Percentiles rank a stretch among this genome's conserved stretches.
Evolutionary conservation across 768 basidiomycete genomes (phyloP).

Genomic region (Leccinum imitatum): DNA sequence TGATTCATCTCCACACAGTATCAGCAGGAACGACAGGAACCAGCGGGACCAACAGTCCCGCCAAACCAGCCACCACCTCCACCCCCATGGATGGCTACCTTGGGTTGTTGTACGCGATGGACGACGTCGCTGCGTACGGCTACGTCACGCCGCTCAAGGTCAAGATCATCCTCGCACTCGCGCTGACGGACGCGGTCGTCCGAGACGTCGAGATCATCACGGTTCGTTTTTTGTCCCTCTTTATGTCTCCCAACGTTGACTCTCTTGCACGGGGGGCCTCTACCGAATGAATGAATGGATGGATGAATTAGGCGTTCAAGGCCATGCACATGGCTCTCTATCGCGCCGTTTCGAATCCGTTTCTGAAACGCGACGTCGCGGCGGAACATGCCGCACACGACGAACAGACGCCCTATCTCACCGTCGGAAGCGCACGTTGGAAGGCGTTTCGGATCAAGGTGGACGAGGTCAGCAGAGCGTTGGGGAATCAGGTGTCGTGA

Average conservation of each 20-base stretch:
- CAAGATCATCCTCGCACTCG: constrained; percentile 81
- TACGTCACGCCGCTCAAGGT: constrained; percentile 86
- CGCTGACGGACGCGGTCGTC: constrained; percentile 78
- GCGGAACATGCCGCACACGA: constrained; percentile 38
- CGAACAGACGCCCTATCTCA: constrained; percentile 56
- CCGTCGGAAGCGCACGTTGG: constrained; percentile 66
- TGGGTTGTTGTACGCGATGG: constrained; percentile 85
- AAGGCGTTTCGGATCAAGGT: constrained; percentile 66
- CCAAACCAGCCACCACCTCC: constrained; percentile 25
- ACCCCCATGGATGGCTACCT: constrained; percentile 76
- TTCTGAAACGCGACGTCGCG: constrained; percentile 63
- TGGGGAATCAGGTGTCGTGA: constrained; percentile 41
- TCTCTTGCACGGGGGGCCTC: background rate
- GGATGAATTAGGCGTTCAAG: constrained; percentile 66
- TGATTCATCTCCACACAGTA: background rate
- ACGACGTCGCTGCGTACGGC: constrained; percentile 91
- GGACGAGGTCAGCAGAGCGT: constrained; percentile 69
- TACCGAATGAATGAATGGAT: no score
- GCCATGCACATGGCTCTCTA: constrained; percentile 89
- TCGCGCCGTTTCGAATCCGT: constrained; percentile 80
- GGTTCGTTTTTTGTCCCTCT: constrained; percentile 42
- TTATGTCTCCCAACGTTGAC: background rate
- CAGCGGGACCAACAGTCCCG: background rate
- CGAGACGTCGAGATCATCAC: constrained; percentile 76
- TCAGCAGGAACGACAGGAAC: background rate